Conservation (phyloP, 192 early-diverging fungal species). For the Polychytrium aggregatum region DNA sequence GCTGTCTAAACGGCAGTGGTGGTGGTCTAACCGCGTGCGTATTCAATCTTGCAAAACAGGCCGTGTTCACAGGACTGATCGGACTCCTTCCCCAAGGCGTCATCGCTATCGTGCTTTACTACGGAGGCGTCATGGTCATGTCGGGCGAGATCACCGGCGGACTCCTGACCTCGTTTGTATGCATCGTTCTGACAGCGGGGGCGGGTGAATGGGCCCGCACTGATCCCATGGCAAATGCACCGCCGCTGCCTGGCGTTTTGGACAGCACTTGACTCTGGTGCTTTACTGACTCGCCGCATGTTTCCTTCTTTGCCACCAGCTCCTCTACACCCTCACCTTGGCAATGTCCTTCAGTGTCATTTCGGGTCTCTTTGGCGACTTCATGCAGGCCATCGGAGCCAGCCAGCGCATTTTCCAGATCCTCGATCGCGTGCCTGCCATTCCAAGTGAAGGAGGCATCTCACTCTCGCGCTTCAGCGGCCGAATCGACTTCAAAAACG, state of each 20-base stretch:
- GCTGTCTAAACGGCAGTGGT: no score
- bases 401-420: not conserved
- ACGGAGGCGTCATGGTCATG: constrained; percentile 2
- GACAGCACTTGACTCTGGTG: no score
- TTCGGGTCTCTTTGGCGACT: not conserved
- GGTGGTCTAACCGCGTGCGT: no score
- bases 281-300: no score
- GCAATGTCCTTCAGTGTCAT: not conserved
- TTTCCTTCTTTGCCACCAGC: not conserved
- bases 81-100: not conserved
- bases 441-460: not conserved
- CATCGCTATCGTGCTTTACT: constrained; percentile 2
- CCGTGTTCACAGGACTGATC: not conserved
- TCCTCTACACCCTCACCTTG: constrained; percentile 4
- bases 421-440: not conserved
- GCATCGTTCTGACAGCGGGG: not conserved
- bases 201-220: not conserved
- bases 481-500: not conserved
- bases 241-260: no score
- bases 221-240: no score
- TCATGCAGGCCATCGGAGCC: constrained; percentile 3
- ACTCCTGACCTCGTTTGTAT: constrained; percentile 1
- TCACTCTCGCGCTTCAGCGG: not conserved
- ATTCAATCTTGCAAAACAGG: no score
- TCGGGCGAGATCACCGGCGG: not conserved